Evolutionary conservation across 352 stramenopile genomes (phyloP).

Genomic region (Globisporangium acanthophoron): DNA sequence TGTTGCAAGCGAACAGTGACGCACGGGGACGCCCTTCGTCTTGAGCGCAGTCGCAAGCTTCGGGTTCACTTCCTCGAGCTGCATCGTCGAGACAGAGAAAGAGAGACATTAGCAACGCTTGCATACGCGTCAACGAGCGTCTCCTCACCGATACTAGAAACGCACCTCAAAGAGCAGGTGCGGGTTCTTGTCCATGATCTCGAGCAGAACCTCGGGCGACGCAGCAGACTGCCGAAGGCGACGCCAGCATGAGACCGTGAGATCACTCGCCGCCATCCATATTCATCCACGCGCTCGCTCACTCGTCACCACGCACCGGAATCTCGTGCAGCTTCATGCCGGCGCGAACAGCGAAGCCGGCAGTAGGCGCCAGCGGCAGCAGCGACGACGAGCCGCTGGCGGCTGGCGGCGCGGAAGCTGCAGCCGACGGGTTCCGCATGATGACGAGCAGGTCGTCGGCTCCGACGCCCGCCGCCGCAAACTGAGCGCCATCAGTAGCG

Average conservation of each 20-base stretch:
- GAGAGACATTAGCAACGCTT: not conserved
- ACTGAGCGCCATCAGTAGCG: conserved; percentile 24
- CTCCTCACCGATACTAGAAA: not conserved
- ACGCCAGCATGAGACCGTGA: not conserved
- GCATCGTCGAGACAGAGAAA: not conserved
- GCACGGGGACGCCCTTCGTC: conserved; percentile 62
- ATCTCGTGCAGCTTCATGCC: conserved; percentile 81
- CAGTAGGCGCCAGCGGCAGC: conserved; percentile 5
- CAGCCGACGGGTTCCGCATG: conserved; percentile 29
- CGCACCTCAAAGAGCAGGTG: conserved; percentile 56
- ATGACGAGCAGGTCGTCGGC: conserved; percentile 72
- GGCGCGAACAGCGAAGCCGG: conserved; percentile 33
- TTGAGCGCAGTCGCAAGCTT: conserved; percentile 59
- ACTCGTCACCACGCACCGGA: conserved; percentile 29
- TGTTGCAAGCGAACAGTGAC: conserved; percentile 6
- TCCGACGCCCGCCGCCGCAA: conserved; percentile 63
- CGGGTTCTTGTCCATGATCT: conserved; percentile 82
- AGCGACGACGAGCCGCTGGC: conserved; percentile 9
- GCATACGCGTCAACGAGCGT: not conserved
- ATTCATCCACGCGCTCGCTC: not conserved
- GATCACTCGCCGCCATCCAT: not conserved
- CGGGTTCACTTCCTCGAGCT: conserved; percentile 61
- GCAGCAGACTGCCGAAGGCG: conserved; percentile 32
- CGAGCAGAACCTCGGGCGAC: conserved; percentile 67
- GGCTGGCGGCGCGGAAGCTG: conserved; percentile 4